These are phyloP conservation scores for Leccinum subgranulosum DNA, from an alignment of 768 basidiomycete genomes.

Conservation along the genomic window DNA sequence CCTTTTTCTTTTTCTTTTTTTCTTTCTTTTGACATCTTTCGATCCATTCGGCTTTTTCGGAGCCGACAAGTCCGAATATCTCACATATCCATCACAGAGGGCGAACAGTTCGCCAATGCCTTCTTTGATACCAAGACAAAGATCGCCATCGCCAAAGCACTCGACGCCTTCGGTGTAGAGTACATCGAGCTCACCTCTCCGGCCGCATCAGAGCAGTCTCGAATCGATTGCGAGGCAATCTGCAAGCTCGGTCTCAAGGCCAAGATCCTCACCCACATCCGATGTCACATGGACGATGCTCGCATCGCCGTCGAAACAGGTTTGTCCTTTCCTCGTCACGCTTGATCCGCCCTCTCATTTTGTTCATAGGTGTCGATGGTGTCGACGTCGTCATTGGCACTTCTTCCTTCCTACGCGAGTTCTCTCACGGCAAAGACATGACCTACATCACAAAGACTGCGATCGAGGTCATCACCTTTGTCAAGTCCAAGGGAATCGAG, in stretches of 20 bases:
- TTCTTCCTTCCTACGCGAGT: slow-evolving; percentile 97
- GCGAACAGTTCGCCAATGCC: slow-evolving; percentile 98
- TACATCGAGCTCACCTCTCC: slow-evolving; percentile 99
- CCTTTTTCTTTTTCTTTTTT: background rate
- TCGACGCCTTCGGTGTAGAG: slow-evolving; percentile 98
- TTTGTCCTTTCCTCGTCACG: slow-evolving; percentile 29
- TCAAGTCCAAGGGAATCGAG: slow-evolving; percentile 99
- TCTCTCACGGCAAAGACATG: slow-evolving; percentile 99
- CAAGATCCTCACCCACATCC: slow-evolving; percentile 98
- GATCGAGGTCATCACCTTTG: slow-evolving; percentile 97
- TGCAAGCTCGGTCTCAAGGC: slow-evolving; percentile 97
- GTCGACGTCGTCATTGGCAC: slow-evolving; percentile 99
- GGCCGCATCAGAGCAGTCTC: slow-evolving; percentile 94
- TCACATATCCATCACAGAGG: slow-evolving; percentile 54
- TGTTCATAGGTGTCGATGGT: slow-evolving; percentile 81
- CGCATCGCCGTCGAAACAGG: slow-evolving; percentile 98
- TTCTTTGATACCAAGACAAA: slow-evolving; percentile 99
- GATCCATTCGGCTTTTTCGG: background rate
- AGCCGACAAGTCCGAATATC: slow-evolving; percentile 14
- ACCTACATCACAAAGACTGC: slow-evolving; percentile 98
- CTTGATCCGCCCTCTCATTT: background rate
- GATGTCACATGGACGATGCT: slow-evolving; percentile 99
- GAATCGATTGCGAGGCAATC: slow-evolving; percentile 93
- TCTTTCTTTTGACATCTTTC: background rate
- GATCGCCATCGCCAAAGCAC: slow-evolving; percentile 97